phyloP scores from a whole-genome alignment of 2,329 filamentous ascomycete species.

The Pseudogymnoascus destructans region DNA sequence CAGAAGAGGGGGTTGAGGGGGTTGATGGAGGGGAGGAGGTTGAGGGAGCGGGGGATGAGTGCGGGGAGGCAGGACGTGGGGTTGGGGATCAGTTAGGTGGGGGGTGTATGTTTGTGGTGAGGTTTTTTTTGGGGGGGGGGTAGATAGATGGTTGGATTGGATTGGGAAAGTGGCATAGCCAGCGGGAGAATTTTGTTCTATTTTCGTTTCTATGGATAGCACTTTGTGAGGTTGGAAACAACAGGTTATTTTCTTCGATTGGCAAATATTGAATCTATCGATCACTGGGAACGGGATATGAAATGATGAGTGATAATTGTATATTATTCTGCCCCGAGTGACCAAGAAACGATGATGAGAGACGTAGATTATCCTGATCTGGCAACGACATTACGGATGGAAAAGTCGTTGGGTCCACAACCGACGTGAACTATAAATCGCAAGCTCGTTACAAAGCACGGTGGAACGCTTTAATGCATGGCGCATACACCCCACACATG shows the following conservation, averaged over 20 bases:
- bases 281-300: not conserved
- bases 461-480: too few relatives aligned
- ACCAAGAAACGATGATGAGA: too few relatives aligned
- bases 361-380: too few relatives aligned
- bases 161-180: conserved; percentile 4
- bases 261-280: not conserved
- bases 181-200: not conserved
- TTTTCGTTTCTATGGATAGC: not conserved
- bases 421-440: too few relatives aligned
- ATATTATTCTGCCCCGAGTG: too few relatives aligned
- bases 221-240: not conserved
- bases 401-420: too few relatives aligned
- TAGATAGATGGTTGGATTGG: not conserved
- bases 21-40: conserved; percentile 82
- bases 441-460: too few relatives aligned
- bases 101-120: not conserved
- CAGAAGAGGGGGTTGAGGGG: conserved; percentile 88
- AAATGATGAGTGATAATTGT: not conserved
- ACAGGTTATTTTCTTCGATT: not conserved
- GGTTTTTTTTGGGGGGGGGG: not conserved
- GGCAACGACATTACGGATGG: too few relatives aligned
- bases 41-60: conserved; percentile 55
- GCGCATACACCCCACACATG: too few relatives aligned
- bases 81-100: not conserved
- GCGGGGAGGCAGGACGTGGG: conserved; percentile 14